These are phyloP conservation scores for Serendipita sp. DNA, from an alignment of 768 basidiomycete species.

Conservation along the genomic window DNA sequence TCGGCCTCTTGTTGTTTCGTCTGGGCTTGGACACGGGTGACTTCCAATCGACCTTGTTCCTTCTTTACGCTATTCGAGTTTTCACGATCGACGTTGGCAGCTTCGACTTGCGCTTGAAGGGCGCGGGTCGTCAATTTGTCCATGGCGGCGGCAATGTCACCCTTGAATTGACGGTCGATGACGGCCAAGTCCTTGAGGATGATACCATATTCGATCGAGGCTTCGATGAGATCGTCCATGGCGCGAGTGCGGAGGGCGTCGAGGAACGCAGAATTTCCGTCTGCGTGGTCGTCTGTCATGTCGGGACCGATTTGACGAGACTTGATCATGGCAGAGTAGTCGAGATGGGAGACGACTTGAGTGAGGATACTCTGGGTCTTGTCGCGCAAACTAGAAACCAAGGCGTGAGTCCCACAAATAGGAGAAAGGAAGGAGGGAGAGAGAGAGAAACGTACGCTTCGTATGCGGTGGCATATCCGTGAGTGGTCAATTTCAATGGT, in stretches of 20 bases:
- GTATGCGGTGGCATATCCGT: constrained; percentile 73
- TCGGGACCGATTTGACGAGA: constrained; percentile 66
- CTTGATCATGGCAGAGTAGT: constrained; percentile 52
- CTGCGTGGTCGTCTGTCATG: constrained; percentile 50
- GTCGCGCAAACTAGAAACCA: constrained; percentile 24
- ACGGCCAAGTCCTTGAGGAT: constrained; percentile 71
- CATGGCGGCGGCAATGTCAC: constrained; percentile 73
- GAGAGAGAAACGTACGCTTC: constrained; percentile 28
- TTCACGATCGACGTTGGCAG: constrained; percentile 77
- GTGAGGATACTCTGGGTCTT: constrained; percentile 80
- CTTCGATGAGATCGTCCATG: constrained; percentile 74
- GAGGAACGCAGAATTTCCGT: constrained; percentile 59
- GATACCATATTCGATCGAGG: constrained; percentile 72
- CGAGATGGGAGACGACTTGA: constrained; percentile 68
- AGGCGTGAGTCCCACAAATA: background rate
- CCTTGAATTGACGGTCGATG: constrained; percentile 73
- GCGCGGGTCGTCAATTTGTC: constrained; percentile 72
- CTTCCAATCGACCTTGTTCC: constrained; percentile 62
- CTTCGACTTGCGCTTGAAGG: constrained; percentile 75
- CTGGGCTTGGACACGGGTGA: constrained; percentile 62
- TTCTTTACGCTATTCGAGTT: constrained; percentile 80
- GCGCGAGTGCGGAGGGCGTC: constrained; percentile 68
- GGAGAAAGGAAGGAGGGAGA: background rate
- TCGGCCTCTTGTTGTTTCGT: constrained; percentile 50
- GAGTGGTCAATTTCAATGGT: constrained; percentile 50